These are phyloP conservation scores for Phaeosphaeria sp. DNA, from an alignment of 2,329 filamentous ascomycete species.

Conservation along the genomic window DNA sequence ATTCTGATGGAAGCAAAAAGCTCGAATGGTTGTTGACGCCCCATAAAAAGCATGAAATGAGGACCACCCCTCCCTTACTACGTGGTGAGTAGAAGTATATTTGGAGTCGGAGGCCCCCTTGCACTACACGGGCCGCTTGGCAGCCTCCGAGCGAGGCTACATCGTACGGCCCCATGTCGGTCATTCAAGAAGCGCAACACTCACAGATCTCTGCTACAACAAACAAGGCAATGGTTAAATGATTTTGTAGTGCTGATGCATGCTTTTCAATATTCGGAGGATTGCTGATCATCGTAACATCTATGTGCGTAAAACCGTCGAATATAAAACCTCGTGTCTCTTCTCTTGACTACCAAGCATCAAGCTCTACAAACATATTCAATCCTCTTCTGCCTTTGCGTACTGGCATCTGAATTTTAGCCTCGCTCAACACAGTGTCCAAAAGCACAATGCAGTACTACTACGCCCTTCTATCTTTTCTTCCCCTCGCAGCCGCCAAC, in stretches of 20 bases:
- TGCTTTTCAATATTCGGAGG: not conserved
- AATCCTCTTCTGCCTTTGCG: not conserved
- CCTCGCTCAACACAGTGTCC: not conserved
- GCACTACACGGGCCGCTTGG: not conserved
- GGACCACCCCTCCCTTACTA: too few species aligned
- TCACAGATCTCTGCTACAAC: not conserved
- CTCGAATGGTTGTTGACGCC: not conserved
- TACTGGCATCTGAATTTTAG: not conserved
- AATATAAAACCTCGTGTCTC: not conserved
- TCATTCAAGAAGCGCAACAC: not conserved
- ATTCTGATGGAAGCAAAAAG: not conserved
- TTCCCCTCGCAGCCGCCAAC: conserved; percentile 5
- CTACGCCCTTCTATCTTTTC: not conserved
- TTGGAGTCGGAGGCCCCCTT: not conserved
- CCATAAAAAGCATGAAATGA: not conserved
- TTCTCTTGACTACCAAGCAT: not conserved
- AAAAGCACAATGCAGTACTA: not conserved
- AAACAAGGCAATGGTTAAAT: not conserved
- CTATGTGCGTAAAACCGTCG: not conserved
- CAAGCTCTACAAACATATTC: not conserved
- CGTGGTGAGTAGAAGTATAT: too few species aligned
- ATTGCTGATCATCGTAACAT: not conserved
- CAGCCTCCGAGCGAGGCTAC: not conserved
- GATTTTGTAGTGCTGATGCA: not conserved
- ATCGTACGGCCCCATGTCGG: not conserved